These are phyloP conservation scores for Pichia sp. DNA, from an alignment of 1,139 yeast species.

Conservation along the genomic window DNA sequence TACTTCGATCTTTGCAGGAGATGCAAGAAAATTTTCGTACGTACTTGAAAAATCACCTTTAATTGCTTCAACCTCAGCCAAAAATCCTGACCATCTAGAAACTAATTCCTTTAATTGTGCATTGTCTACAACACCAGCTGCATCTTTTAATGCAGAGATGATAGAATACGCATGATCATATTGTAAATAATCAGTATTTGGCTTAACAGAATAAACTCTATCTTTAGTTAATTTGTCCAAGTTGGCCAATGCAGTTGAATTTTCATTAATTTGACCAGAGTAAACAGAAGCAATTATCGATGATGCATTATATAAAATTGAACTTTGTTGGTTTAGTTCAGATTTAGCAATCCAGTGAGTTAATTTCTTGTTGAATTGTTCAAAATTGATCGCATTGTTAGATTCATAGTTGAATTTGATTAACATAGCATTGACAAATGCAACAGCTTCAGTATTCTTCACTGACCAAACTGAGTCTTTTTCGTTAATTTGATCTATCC, in stretches of 20 bases:
- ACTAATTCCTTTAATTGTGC: slow-evolving; percentile 6
- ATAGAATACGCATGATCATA: slow-evolving; percentile 23
- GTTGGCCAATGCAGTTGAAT: slow-evolving; percentile 1
- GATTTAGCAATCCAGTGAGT: slow-evolving; percentile 17
- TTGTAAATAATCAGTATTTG: slow-evolving; percentile 11
- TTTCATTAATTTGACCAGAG: slow-evolving; percentile 13
- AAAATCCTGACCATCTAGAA: slow-evolving; percentile 11
- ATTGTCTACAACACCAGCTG: slow-evolving; percentile 7
- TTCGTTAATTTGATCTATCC: slow-evolving; percentile 11
- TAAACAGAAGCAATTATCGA: slow-evolving; percentile 14
- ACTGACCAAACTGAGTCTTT: slow-evolving; percentile 14
- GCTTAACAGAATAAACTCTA: slow-evolving; percentile 13
- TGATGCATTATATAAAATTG: slow-evolving; percentile 14
- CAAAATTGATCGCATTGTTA: slow-evolving; percentile 10
- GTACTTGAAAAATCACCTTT: slow-evolving; percentile 7
- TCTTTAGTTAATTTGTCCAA: slow-evolving; percentile 9
- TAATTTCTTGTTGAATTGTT: slow-evolving; percentile 17
- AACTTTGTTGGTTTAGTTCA: slow-evolving; percentile 9
- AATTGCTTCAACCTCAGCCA: slow-evolving; percentile 6
- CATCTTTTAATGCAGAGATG: slow-evolving; percentile 17
- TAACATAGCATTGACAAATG: slow-evolving; percentile 23
- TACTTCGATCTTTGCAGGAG: not conserved
- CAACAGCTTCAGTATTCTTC: slow-evolving; percentile 23
- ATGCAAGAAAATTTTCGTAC: slow-evolving; percentile 8
- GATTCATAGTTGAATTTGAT: slow-evolving; percentile 8